Conservation (phyloP, 2,329 filamentous ascomycete genomes). For the Aotearoamyces nothofagi region DNA sequence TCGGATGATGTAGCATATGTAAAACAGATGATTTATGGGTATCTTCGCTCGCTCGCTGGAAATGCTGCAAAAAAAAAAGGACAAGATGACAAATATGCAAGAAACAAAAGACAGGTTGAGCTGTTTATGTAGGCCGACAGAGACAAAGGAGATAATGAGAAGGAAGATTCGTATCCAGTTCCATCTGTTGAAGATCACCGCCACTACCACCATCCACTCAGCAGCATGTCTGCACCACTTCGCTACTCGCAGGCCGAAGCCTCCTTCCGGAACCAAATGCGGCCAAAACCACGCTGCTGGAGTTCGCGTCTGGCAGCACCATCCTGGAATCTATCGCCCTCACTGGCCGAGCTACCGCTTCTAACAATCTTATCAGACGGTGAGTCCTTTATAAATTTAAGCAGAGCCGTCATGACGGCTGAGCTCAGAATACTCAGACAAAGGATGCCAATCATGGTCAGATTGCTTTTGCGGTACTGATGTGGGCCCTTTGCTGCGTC, state of each 20-base stretch:
- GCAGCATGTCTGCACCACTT: conserved; percentile 1
- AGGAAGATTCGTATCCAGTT: not conserved
- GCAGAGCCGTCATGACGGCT: conserved; percentile 48
- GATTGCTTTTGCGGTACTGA: conserved; percentile 70
- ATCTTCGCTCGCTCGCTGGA: conserved; percentile 26
- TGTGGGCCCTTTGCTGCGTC: conserved; percentile 53
- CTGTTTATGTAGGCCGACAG: no score
- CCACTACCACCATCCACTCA: not conserved
- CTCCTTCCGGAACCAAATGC: conserved; percentile 18
- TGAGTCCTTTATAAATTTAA: conserved; percentile 42
- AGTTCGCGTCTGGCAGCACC: conserved; percentile 43
- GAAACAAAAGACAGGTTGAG: no score
- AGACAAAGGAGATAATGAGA: not conserved
- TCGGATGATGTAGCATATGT: conserved; percentile 35
- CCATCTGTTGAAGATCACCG: conserved; percentile 13
- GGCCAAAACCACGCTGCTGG: conserved; percentile 40
- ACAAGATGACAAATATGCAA: conserved; percentile 5
- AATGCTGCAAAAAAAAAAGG: conserved; percentile 10
- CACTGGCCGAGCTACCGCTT: conserved; percentile 20
- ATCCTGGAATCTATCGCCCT: conserved; percentile 33
- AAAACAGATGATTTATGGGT: conserved; percentile 38
- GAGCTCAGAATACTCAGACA: conserved; percentile 62
- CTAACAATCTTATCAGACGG: conserved; percentile 30
- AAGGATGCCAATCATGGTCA: conserved; percentile 78
- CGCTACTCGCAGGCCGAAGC: conserved; percentile 5